phyloP scores from a whole-genome alignment of 2,329 filamentous ascomycete species.

The Cytospora leucostoma region DNA sequence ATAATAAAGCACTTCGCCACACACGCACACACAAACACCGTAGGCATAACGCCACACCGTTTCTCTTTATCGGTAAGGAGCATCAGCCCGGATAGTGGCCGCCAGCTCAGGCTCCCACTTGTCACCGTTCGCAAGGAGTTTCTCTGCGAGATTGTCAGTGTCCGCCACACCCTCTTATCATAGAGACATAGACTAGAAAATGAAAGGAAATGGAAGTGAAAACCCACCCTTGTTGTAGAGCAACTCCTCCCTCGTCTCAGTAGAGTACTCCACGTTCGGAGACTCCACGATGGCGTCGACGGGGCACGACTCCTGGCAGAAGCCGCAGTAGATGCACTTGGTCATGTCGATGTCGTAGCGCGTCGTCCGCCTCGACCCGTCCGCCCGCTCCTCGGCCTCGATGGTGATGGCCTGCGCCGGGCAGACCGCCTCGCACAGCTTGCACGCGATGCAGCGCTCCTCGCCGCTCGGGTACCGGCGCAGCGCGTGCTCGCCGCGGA shows the following conservation, averaged over 20 bases:
- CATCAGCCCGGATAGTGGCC: conserved; percentile 87
- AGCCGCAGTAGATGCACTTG: conserved; percentile 99
- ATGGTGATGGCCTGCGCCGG: conserved; percentile 98
- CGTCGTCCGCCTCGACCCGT: conserved; percentile 91
- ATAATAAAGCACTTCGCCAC: neutral
- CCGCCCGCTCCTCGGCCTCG: conserved; percentile 95
- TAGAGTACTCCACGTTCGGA: conserved; percentile 64
- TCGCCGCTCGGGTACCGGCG: conserved; percentile 96
- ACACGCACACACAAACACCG: neutral
- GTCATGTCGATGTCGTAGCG: conserved; percentile 99
- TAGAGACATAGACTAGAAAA: neutral
- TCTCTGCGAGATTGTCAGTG: conserved; percentile 56
- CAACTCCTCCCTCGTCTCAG: conserved; percentile 81
- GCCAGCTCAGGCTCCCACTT: conserved; percentile 98
- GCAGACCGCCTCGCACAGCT: conserved; percentile 98
- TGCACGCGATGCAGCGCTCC: conserved; percentile 99
- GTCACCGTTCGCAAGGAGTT: conserved; percentile 84
- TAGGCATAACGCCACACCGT: neutral
- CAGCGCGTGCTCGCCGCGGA: conserved; percentile 96
- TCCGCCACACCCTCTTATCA: neutral
- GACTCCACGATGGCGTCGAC: conserved; percentile 84
- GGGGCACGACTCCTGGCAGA: conserved; percentile 98
- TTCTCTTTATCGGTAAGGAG: conserved; percentile 67
- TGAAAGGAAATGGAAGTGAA: neutral
- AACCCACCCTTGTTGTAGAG: conserved; percentile 84